Percentiles rank a stretch among this genome's conserved stretches.
Evolutionary conservation across 257 asterid species (phyloP).

Genomic region (Coffea eugenioides): DNA sequence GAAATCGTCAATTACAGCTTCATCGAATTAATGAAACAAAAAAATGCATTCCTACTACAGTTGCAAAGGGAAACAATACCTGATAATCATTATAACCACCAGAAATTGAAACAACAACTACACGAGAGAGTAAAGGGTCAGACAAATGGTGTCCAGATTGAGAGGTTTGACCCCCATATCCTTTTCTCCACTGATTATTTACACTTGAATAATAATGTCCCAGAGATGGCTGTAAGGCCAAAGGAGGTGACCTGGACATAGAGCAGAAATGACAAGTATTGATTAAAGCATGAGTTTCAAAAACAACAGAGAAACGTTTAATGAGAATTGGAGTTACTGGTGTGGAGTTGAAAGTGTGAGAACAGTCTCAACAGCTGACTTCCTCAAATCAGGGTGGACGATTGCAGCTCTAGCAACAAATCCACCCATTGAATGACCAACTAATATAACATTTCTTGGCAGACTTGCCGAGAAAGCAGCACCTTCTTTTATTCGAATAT

Average conservation of each 20-base stretch:
- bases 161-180: conserved; percentile 67
- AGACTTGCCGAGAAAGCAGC: conserved; percentile 54
- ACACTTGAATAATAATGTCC: conserved; percentile 73
- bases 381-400: conserved; percentile 84
- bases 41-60: not conserved
- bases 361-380: conserved; percentile 84
- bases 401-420: conserved; percentile 97
- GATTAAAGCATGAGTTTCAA: conserved; percentile 20
- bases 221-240: conserved; percentile 91
- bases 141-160: conserved; percentile 54
- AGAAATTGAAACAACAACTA: conserved; percentile 76
- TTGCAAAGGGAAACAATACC: conserved; percentile 42
- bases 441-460: conserved; percentile 86
- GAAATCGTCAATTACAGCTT: not conserved
- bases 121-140: conserved; percentile 65
- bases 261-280: conserved; percentile 16
- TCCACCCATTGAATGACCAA: conserved; percentile 99
- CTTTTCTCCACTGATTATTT: conserved; percentile 87
- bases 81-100: conserved; percentile 98
- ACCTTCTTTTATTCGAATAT: conserved; percentile 66
- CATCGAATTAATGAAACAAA: not conserved
- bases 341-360: conserved; percentile 94
- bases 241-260: conserved; percentile 80
- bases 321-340: conserved; percentile 53
- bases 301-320: conserved; percentile 17